phyloP scores from a whole-genome alignment of 768 basidiomycete species.

The Pholiota molesta region DNA sequence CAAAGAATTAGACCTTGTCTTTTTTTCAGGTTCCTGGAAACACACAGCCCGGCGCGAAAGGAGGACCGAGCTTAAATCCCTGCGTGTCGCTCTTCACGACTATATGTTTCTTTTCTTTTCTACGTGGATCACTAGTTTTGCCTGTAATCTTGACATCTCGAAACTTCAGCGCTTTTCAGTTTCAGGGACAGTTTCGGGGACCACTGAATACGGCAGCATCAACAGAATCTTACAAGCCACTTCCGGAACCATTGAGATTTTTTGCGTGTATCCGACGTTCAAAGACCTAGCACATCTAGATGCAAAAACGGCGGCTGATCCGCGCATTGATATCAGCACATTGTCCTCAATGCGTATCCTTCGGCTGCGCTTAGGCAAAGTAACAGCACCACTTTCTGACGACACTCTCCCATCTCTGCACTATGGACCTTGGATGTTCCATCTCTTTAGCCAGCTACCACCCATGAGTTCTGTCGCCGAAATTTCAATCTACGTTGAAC shows the following conservation, averaged over 20 bases:
- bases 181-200: constrained; percentile 7
- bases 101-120: constrained; percentile 7
- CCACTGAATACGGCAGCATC: constrained; percentile 2
- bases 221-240: background rate
- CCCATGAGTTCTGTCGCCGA: background rate
- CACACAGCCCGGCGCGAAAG: background rate
- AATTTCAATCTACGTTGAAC: background rate
- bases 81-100: constrained; percentile 4
- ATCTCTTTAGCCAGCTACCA: background rate
- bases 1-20: background rate
- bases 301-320: no score
- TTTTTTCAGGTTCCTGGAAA: background rate
- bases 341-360: constrained; percentile 1
- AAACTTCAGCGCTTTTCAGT: constrained; percentile 1
- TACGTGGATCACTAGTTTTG: constrained; percentile 3
- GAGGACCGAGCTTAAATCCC: constrained; percentile 3
- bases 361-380: background rate
- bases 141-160: background rate
- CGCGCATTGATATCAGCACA: background rate
- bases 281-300: background rate
- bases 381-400: no score
- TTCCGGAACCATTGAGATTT: constrained; percentile 1
- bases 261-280: constrained; percentile 10
- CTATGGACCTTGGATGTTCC: background rate
- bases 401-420: background rate